A percentile compares a stretch with the other conserved stretches of the same genome.
Conservation (phyloP, 2,329 filamentous ascomycete genomes). For the Diaporthe citrichinensis region DNA sequence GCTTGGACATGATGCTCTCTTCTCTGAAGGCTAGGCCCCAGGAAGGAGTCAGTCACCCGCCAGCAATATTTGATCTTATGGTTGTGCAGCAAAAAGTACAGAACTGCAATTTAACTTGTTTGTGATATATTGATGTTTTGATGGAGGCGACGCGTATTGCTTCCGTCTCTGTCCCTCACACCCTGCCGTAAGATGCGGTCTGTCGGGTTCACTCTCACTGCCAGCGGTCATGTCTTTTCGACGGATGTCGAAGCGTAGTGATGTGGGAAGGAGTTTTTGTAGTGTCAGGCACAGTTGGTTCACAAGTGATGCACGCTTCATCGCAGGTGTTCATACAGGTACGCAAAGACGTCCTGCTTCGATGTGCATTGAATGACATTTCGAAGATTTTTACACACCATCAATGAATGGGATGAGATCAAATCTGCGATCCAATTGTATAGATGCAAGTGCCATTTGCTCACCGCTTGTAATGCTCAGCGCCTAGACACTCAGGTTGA, state of each 20-base stretch:
- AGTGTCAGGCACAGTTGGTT: no score
- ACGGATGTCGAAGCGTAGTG: no score
- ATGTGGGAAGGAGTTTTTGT: no score
- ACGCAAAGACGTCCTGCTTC: no score
- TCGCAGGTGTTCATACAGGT: no score
- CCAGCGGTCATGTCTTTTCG: not conserved
- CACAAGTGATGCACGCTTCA: no score
- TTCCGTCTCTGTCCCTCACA: not conserved
- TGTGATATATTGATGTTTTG: not conserved
- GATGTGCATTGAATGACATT: no score
- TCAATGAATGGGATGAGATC: no score
- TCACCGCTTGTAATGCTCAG: not conserved
- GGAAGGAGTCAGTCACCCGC: not conserved
- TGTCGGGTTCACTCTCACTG: no score
- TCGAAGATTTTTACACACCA: no score
- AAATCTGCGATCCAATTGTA: no score
- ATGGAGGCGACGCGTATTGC: not conserved
- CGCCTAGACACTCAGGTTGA: no score
- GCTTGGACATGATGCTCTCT: not conserved
- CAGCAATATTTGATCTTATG: not conserved
- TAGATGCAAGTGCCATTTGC: not conserved
- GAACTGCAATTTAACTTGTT: not conserved
- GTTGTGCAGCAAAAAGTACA: not conserved
- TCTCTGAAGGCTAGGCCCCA: not conserved
- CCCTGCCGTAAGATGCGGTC: not conserved